Evolutionary conservation across 1,284 basidiomycete genomes (phyloP).

Genomic region (Cutaneotrichosporon arboriforme): DNA sequence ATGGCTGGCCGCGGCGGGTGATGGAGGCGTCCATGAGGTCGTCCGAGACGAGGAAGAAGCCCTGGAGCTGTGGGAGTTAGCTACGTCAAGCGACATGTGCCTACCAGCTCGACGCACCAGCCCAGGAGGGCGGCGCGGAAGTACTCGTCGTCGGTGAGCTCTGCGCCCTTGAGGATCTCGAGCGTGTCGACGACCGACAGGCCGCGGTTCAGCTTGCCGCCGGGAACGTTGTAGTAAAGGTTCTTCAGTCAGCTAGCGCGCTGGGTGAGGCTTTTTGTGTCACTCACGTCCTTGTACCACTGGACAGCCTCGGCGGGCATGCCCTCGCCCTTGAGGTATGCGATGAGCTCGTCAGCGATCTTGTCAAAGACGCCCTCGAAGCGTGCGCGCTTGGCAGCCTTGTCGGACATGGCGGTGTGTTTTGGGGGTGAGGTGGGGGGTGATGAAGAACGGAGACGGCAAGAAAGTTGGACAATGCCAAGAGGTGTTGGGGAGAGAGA

Average conservation of each 20-base stretch:
- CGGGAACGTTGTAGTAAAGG: constrained; percentile 89
- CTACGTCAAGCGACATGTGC: constrained; percentile 40
- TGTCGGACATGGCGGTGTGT: constrained; percentile 24
- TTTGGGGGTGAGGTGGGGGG: neutral
- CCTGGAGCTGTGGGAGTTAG: constrained; percentile 68
- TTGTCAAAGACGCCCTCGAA: constrained; percentile 53
- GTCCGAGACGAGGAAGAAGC: constrained; percentile 95
- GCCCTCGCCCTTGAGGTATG: constrained; percentile 59
- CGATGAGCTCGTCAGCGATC: constrained; percentile 57
- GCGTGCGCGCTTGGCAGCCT: constrained; percentile 32
- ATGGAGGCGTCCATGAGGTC: constrained; percentile 95
- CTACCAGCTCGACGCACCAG: constrained; percentile 90
- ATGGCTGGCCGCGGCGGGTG: constrained; percentile 95
- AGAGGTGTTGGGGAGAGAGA: too few relatives aligned
- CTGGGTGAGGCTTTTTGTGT: too few relatives aligned
- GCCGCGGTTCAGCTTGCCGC: constrained; percentile 94
- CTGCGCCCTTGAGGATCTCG: constrained; percentile 72
- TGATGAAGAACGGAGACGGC: neutral
- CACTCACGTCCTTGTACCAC: constrained; percentile 69
- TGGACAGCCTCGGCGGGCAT: constrained; percentile 77
- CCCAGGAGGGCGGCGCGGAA: constrained; percentile 83
- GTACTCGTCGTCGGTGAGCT: constrained; percentile 71
- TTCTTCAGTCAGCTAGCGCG: constrained; percentile 53
- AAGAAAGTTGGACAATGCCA: neutral
- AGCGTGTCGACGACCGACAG: constrained; percentile 91